Percentiles rank a stretch among this genome's conserved stretches.
These are phyloP conservation scores for Furcasterigmium furcatum DNA, from an alignment of 2,329 filamentous ascomycete genomes.

Conservation along the genomic window DNA sequence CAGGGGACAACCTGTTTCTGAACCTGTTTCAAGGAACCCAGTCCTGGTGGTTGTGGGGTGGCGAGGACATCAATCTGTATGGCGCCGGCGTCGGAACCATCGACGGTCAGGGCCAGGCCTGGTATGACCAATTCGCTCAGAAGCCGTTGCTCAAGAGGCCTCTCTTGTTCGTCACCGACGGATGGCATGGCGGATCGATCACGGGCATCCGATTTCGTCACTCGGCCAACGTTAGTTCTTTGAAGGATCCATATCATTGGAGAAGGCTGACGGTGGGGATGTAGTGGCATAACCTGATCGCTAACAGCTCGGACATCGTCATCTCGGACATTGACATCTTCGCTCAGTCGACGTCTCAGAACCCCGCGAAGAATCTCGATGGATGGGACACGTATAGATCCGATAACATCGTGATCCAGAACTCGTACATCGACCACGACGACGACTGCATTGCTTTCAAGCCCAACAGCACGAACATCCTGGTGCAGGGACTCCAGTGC, in stretches of 20 bases:
- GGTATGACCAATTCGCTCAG: slow-evolving; percentile 53
- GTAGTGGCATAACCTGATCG: slow-evolving; percentile 53
- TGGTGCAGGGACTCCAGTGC: slow-evolving; percentile 65
- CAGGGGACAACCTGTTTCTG: slow-evolving; percentile 58
- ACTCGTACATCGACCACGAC: slow-evolving; percentile 61
- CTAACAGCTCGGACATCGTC: slow-evolving; percentile 61
- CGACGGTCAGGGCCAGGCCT: slow-evolving; percentile 61
- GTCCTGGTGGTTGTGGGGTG: slow-evolving; percentile 25
- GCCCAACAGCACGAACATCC: slow-evolving; percentile 66
- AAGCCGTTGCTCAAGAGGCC: slow-evolving; percentile 52
- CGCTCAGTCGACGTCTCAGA: not conserved
- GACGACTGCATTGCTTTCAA: slow-evolving; percentile 75
- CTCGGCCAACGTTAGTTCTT: too few species aligned
- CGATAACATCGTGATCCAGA: slow-evolving; percentile 61
- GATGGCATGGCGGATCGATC: slow-evolving; percentile 53
- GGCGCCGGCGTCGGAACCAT: slow-evolving; percentile 43
- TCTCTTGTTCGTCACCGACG: slow-evolving; percentile 53
- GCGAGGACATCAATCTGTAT: slow-evolving; percentile 55
- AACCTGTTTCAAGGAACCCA: slow-evolving; percentile 65
- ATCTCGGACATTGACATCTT: slow-evolving; percentile 59
- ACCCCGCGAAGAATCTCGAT: slow-evolving; percentile 55
- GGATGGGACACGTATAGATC: slow-evolving; percentile 63
- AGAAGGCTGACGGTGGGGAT: too few species aligned
- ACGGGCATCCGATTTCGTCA: slow-evolving; percentile 58
- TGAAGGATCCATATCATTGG: too few species aligned